Evolutionary conservation across 257 asterid genomes (phyloP).

Genomic region (Mitragyna speciosa): DNA sequence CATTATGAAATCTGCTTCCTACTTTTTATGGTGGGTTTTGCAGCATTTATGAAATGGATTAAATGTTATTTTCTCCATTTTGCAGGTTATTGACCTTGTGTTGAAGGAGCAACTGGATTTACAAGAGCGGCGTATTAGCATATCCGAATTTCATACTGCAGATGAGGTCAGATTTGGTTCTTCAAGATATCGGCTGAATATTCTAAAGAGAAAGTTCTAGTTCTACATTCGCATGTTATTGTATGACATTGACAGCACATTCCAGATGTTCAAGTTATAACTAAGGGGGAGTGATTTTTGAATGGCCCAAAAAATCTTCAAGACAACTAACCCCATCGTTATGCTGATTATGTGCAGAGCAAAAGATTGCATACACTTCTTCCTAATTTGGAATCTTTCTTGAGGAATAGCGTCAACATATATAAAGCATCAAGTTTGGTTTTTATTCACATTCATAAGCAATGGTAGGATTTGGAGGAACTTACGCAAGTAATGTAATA

Average conservation of each 20-base stretch:
- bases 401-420: not conserved
- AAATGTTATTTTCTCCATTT: not conserved
- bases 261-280: not conserved
- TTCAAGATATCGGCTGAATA: constrained; percentile 1
- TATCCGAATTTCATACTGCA: constrained; percentile 90
- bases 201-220: not conserved
- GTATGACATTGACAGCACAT: not conserved
- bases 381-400: not conserved
- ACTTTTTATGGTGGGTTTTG: not conserved
- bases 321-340: not conserved
- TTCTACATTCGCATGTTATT: not conserved
- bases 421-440: not conserved
- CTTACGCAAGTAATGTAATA: not conserved
- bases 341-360: not conserved
- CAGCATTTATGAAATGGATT: not conserved
- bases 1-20: constrained; percentile 1
- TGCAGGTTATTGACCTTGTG: constrained; percentile 76
- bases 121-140: constrained; percentile 67
- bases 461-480: not conserved
- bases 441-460: not conserved
- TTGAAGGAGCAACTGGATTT: constrained; percentile 52
- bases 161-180: constrained; percentile 66
- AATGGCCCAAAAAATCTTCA: not conserved
- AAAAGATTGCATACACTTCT: not conserved
- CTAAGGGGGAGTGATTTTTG: not conserved